phyloP scores from a whole-genome alignment of 495 filamentous ascomycete species.

The Aspergillus bertholletiae region DNA sequence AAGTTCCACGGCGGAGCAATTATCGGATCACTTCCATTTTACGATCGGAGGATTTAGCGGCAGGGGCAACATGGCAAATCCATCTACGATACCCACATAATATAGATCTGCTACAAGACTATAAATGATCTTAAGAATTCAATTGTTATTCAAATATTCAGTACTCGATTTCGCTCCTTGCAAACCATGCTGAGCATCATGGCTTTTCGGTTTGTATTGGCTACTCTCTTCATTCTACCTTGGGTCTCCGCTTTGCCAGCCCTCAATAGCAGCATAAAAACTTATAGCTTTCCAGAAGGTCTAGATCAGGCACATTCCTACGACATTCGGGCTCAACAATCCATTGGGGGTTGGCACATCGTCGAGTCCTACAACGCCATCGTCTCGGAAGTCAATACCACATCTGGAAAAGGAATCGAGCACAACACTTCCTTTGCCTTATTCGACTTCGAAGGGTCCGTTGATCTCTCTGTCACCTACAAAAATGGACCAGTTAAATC shows the following conservation, averaged over 20 bases:
- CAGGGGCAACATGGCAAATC: not conserved
- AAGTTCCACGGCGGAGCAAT: too few species aligned
- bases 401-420: not conserved
- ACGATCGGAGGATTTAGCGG: not conserved
- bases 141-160: not conserved
- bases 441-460: conserved; percentile 18
- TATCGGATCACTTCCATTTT: not conserved
- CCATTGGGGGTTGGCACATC: not conserved
- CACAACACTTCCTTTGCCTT: conserved; percentile 10
- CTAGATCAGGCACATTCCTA: not conserved
- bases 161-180: not conserved
- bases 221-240: not conserved
- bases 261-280: not conserved
- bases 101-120: not conserved
- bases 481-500: conserved; percentile 3
- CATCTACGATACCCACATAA: not conserved
- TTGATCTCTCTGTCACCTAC: conserved; percentile 14
- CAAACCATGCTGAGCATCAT: not conserved
- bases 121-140: not conserved
- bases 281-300: not conserved
- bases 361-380: not conserved
- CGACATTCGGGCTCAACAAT: not conserved
- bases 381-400: conserved; percentile 8
- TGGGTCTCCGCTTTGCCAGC: not conserved
- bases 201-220: not conserved